Base-by-base conservation (phyloP, 768 basidiomycete species). In the Mycena indigotica region DNA sequence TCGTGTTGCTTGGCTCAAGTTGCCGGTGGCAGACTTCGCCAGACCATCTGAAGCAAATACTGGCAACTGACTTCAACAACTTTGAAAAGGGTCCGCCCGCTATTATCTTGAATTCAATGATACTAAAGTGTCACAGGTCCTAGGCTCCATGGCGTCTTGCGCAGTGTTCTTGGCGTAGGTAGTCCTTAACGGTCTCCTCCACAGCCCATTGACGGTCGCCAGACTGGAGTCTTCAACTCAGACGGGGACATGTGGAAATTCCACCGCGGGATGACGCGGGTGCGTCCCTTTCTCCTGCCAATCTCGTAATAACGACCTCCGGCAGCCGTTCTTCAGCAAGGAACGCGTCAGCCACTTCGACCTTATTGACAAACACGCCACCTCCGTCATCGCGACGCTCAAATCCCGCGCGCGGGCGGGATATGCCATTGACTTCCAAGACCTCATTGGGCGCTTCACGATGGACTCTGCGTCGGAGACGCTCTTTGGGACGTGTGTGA, bases 221-320 rank as follows among this genome's bases (percentile, higher is more conserved):
- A 62, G 61, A 76, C 76, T 1, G 86, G 86, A 0, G 83, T 87
- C 0, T 86, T 87, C 71, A 84, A 81, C 57, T 76, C 82, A 0
- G 83, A 84, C 64, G 82, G 80, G 23, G 82, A 84, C 5, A 78
- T 80, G 72, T 86, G 85, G 85, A 86, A 84, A 79, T 84, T 54
- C 50, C 62, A 63, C 28, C 62, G 62, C 30, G 41, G 6, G 2
- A 53, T 59, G 48, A 63, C 62, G 2, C 57, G 62, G 35, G 57
- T 58, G 70, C 60, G 26, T 49, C 21, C 26, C 16, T n/a, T 4
- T 50, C 19, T 21, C 5, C n/a, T 26, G 15, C 1, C 3, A 12
- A 19, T 35, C 17, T 6, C 38, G 6, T 25, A 17, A 44, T 17
- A 35, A 21, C 32, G 24, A 13, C 6, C 21, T 0, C 51, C 81